phyloP scores from a whole-genome alignment of 2,329 filamentous ascomycete genomes.

The Fusarium multiceps region DNA sequence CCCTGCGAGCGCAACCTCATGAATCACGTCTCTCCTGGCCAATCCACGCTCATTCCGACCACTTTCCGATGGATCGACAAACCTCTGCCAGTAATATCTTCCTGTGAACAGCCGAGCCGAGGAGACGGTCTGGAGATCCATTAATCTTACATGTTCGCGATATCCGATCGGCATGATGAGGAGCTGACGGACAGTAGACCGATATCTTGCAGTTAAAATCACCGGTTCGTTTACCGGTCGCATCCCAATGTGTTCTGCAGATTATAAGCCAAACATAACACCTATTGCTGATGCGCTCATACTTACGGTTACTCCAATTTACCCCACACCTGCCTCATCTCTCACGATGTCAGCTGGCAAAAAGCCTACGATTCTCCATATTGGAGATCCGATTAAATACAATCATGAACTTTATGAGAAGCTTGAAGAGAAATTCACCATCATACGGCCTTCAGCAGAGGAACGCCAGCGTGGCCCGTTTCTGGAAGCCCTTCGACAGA shows the following conservation, averaged over 20 bases:
- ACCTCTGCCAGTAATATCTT: not conserved
- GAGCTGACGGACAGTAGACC: not conserved
- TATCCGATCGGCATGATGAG: slow-evolving; percentile 4
- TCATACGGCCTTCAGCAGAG: slow-evolving; percentile 52
- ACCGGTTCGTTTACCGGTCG: rapidly evolving
- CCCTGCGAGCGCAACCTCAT: not conserved
- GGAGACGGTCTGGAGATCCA: not conserved
- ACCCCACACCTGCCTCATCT: not conserved
- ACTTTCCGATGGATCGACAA: not conserved
- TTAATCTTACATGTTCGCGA: not conserved
- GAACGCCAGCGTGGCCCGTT: slow-evolving; percentile 55
- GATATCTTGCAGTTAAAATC: not conserved
- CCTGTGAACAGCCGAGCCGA: not conserved
- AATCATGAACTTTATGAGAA: slow-evolving; percentile 47
- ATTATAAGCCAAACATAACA: not conserved
- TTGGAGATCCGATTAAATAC: slow-evolving; percentile 49
- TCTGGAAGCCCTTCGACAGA: slow-evolving; percentile 51
- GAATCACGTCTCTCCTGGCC: not conserved
- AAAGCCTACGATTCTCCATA: slow-evolving; percentile 48
- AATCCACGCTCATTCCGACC: slow-evolving; percentile 13
- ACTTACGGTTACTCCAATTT: not conserved
- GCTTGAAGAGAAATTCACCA: slow-evolving; percentile 46
- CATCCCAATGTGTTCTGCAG: not conserved
- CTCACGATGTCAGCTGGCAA: not conserved
- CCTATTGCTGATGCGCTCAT: not conserved